A percentile compares a stretch with the other conserved stretches of the same genome.
Conservation (phyloP, 148 eudicot genomes). For the Dianthus caryophyllus region DNA sequence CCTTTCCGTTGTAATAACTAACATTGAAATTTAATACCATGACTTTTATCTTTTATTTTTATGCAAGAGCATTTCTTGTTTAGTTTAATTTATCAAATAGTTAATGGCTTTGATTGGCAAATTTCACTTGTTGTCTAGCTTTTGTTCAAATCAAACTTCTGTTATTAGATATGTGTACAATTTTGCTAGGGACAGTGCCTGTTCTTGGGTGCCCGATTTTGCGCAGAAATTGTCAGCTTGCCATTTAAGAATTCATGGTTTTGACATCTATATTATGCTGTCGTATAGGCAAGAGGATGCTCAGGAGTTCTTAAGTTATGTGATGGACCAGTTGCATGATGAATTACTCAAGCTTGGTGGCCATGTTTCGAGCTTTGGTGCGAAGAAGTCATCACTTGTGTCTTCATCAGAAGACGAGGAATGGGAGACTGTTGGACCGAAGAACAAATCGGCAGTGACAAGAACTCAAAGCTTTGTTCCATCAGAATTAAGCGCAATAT, state of each 20-base stretch:
- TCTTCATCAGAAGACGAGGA: constrained; percentile 75
- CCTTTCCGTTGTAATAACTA: no score
- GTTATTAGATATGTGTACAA: neutral
- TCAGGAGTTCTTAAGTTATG: constrained; percentile 87
- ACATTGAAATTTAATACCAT: neutral
- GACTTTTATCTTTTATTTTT: neutral
- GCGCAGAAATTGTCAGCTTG: no score
- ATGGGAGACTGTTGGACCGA: constrained; percentile 93
- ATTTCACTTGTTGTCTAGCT: no score
- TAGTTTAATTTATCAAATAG: neutral
- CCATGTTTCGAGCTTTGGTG: constrained; percentile 36
- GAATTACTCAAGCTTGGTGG: constrained; percentile 89
- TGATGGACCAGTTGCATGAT: constrained; percentile 96
- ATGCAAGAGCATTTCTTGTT: neutral
- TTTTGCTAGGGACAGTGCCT: no score
- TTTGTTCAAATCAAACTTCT: no score
- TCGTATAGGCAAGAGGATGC: constrained; percentile 94
- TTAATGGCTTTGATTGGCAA: no score
- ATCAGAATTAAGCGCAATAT: constrained; percentile 59
- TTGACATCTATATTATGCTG: constrained; percentile 1
- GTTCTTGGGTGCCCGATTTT: no score
- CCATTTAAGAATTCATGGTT: neutral
- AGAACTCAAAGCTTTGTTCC: constrained; percentile 74
- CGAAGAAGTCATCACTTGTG: constrained; percentile 47
- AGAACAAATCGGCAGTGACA: constrained; percentile 75